Base-by-base conservation (phyloP, 352 stramenopile species). In the Globisporangium mamillatum region DNA sequence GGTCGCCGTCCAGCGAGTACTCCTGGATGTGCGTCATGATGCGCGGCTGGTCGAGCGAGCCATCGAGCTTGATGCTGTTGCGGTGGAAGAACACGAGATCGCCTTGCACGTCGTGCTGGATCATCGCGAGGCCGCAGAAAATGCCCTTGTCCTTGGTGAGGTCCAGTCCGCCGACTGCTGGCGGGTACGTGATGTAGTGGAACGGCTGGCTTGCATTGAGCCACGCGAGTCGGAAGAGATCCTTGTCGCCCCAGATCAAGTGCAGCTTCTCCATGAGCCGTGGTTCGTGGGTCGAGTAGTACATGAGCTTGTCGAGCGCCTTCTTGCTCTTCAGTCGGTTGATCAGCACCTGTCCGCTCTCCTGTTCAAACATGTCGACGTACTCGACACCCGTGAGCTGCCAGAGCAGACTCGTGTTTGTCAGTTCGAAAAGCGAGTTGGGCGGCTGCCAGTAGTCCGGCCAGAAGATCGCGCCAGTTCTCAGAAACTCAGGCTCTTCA, bases 171-270 rank as follows among this genome's bases (percentile, higher is more conserved):
- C 82, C 88, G 7, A 92, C 79, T 14, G 82, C 86, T 7, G 86
- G 84, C 20, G 86, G 88, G 59, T 82, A 90, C 59, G 74, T 68
- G 34, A 94, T 90, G 54, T 89, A 90, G 71, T 96, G 84, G 66
- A 90, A 96, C 12, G 87, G 81, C 71, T 89, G 82, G 59, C 76
- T 91, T 18, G 77, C 74, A 54, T 94, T 93, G 6, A 91, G 71
- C 86, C 88, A 96, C 66, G 86, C 86, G 18, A 96, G 68, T 14
- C 88, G 84, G 55, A 94, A 96, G 18, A 96, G 69, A 48, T 96
- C 88, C 57, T 96, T 96, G 78, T 96, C 88, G 53, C 88, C 88
- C 86, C 86, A 96, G 36, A 96, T 84, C 14, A 96, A 75, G 58
- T 91, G 78, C 62, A 95, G 76, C 48, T 86, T 71, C 66, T 93